phyloP scores from a whole-genome alignment of 371 early-diverging fungal species.

The Mortierella sp. region DNA sequence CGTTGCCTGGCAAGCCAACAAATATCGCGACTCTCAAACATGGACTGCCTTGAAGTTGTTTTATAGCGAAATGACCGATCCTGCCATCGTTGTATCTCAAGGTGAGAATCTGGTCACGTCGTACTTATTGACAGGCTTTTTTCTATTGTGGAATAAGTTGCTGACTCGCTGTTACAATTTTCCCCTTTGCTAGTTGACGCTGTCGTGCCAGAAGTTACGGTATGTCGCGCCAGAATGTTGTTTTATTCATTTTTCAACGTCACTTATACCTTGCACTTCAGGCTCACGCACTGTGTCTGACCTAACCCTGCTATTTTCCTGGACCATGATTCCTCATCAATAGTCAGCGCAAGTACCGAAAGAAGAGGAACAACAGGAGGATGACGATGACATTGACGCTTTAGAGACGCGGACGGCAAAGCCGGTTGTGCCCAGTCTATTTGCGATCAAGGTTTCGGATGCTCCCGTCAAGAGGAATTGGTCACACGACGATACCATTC shows the following conservation, averaged over 20 bases:
- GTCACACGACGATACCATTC: conserved; percentile 69
- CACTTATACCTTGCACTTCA: too few relatives aligned
- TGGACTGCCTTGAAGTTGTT: conserved; percentile 84
- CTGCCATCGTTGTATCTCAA: conserved; percentile 40
- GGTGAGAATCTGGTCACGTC: conserved; percentile 5
- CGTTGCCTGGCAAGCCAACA: conserved; percentile 77
- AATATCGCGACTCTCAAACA: conserved; percentile 81
- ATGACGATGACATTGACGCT: conserved; percentile 32
- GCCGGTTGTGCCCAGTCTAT: conserved; percentile 34
- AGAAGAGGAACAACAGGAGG: conserved; percentile 8
- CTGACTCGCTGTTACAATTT: too few relatives aligned
- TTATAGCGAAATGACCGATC: conserved; percentile 61
- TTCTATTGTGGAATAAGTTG: not conserved
- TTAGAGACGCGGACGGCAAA: conserved; percentile 15
- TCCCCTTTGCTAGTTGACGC: conserved; percentile 17
- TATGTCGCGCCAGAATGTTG: not conserved
- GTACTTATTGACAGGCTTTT: too few relatives aligned
- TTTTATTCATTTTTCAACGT: not conserved
- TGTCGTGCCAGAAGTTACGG: conserved; percentile 2
- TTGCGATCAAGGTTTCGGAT: conserved; percentile 54
- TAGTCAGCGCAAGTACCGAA: conserved; percentile 13
- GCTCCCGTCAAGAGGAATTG: conserved; percentile 63
- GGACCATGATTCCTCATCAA: not conserved
- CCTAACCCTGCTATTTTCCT: not conserved
- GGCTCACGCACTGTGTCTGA: too few relatives aligned